These are phyloP conservation scores for Metarhizium robertsii DNA, from an alignment of 2,329 filamentous ascomycete genomes.

Conservation along the genomic window DNA sequence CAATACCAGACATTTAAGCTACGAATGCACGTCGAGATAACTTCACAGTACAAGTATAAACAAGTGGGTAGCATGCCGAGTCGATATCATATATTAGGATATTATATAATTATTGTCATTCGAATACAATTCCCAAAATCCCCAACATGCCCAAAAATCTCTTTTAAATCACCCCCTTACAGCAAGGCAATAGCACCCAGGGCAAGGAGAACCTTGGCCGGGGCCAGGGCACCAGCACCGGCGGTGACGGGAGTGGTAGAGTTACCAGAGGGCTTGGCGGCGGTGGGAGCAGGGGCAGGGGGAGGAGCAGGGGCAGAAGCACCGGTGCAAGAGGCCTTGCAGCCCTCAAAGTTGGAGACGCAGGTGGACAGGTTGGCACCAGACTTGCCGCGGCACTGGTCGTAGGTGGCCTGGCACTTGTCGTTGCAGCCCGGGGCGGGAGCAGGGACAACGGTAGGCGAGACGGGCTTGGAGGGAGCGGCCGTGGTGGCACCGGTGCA, in stretches of 20 bases:
- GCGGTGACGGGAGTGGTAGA: constrained; percentile 8
- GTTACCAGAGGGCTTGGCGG: background rate
- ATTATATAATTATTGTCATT: too few species aligned
- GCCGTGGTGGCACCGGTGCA: too few species aligned
- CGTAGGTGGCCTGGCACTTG: constrained; percentile 2
- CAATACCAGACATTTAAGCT: too few species aligned
- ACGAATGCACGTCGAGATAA: too few species aligned
- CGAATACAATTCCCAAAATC: too few species aligned
- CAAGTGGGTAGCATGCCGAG: too few species aligned
- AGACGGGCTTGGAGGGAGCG: constrained; percentile 2
- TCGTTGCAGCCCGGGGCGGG: too few species aligned
- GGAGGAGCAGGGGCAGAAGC: too few species aligned
- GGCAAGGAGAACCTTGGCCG: constrained; percentile 14
- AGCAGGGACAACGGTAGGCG: background rate
- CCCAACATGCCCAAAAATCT: too few species aligned
- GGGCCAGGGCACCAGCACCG: constrained; percentile 13
- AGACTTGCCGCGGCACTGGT: constrained; percentile 11
- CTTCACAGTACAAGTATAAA: too few species aligned
- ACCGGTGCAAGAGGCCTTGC: too few species aligned
- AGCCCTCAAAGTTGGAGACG: constrained; percentile 7
- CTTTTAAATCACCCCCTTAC: constrained; percentile 5
- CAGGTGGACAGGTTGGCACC: constrained; percentile 16
- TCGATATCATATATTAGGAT: background rate
- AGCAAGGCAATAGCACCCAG: constrained; percentile 17
- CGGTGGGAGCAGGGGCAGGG: background rate